Evolutionary conservation across 2,329 filamentous ascomycete species (phyloP), one percentile per base, ranked within the genome.

Genomic region (Sclerotinia subarctica): DNA sequence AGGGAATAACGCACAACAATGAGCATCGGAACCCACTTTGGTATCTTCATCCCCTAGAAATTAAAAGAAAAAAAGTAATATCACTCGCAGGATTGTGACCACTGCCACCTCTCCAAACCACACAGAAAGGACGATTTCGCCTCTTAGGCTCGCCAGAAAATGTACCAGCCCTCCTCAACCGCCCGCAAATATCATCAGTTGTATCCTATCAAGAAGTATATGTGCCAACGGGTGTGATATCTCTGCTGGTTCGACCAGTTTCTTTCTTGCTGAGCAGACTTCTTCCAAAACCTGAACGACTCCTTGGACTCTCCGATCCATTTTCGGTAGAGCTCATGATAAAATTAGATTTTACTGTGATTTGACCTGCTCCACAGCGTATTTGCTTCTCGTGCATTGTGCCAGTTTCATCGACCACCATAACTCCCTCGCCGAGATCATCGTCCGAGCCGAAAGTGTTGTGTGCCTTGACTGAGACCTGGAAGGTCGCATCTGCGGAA

Each of bases 401-500:
- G 2, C 87, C 86, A 1, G 84, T 86, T 77, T 99, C 94, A 72
- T 94, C 93, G n/a, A 99, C 87, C 77, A 96, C 94, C 81, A 97
- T 96, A n/a, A 90, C 78, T 6, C 87, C 87, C 76, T 98, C 94
- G 65, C 95, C 95, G 0, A 99, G 84, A 69, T 90, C 86, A 67
- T 94, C 90, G 77, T 96, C 93, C 68, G 88, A 90, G 64, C 92
- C 90, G 76, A 98, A 94, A 0, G 89, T 91, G 75, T 91, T 87
- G 76, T 97, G 92, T 74, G 93, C 90, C 77, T 93, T 93, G 70
- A 93, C 93, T 71, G 91, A 86, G 70, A 99, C 78, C 77, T 93
- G 91, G 85, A 97, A 98, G 76, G 92, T 89, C 29, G 91, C 84
- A 74, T 97, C 94, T 2, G 94, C 89, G 0, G 89, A 86, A 79